Evolutionary conservation across 768 basidiomycete genomes (phyloP).

Genomic region (Boletus vinaceobasis): DNA sequence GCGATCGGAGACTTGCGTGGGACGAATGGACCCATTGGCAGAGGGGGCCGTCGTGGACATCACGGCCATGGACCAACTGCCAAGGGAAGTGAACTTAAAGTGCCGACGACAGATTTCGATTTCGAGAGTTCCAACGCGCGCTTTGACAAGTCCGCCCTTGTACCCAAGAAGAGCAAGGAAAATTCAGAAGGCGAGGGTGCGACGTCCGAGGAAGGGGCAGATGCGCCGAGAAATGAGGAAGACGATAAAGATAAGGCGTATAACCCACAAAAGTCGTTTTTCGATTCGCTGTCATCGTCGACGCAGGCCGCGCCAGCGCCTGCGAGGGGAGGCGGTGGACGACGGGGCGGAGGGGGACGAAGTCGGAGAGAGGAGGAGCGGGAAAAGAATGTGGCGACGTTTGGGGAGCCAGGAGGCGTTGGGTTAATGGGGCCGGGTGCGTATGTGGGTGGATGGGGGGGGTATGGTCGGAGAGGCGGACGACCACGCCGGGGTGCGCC

Average conservation of each 20-base stretch:
- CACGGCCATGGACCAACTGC: constrained; percentile 24
- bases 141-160: constrained; percentile 71
- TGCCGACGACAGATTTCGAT: constrained; percentile 79
- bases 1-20: constrained; percentile 50
- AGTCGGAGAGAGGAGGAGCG: constrained; percentile 80
- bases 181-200: constrained; percentile 29
- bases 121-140: constrained; percentile 74
- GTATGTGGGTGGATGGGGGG: constrained; percentile 78
- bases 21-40: constrained; percentile 33
- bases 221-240: constrained; percentile 29
- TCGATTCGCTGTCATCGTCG: constrained; percentile 63
- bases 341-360: constrained; percentile 50
- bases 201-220: constrained; percentile 31
- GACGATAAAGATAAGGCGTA: constrained; percentile 53
- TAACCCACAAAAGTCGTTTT: constrained; percentile 77
- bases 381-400: constrained; percentile 81
- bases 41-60: constrained; percentile 38
- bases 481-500: constrained; percentile 36
- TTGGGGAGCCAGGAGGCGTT: constrained; percentile 80
- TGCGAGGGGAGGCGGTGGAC: constrained; percentile 37
- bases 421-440: constrained; percentile 76
- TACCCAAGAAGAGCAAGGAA: constrained; percentile 33
- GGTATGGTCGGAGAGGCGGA: constrained; percentile 53
- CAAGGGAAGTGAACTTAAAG: constrained; percentile 42
- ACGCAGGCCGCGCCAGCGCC: constrained; percentile 34